Evolutionary conservation across 257 asterid genomes (phyloP).

Genomic region (Scutellaria barbata): DNA sequence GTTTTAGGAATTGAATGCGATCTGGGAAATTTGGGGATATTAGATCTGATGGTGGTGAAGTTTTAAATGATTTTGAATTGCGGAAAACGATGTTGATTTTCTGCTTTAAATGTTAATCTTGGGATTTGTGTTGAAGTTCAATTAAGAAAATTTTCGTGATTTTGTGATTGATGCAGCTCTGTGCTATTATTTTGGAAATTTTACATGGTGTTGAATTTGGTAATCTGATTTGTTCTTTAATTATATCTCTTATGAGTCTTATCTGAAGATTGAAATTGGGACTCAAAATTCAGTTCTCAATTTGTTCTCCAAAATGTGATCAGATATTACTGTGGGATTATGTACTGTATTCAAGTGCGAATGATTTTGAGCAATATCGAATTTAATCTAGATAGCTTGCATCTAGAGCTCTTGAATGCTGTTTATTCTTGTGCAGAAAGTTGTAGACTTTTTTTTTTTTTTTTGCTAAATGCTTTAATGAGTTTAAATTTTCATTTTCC

Average conservation of each 20-base stretch:
- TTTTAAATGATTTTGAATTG: conserved; percentile 30
- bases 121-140: conserved; percentile 38
- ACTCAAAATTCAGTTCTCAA: background rate
- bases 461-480: conserved; percentile 1
- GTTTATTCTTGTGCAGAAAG: conserved; percentile 5
- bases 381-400: conserved; percentile 18
- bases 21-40: conserved; percentile 35
- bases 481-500: background rate
- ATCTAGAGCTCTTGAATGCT: background rate
- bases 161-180: conserved; percentile 22
- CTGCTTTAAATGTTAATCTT: conserved; percentile 24
- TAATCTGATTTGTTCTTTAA: conserved; percentile 29
- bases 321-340: background rate
- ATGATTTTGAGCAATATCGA: background rate
- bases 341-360: background rate
- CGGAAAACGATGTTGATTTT: conserved; percentile 23
- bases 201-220: conserved; percentile 31
- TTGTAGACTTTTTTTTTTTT: background rate
- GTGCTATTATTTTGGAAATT: conserved; percentile 32
- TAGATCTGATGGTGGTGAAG: conserved; percentile 48
- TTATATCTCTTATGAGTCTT: conserved; percentile 15
- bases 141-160: conserved; percentile 10
- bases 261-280: conserved; percentile 26
- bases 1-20: conserved; percentile 41
- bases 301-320: conserved; percentile 3